Conservation (phyloP, 2,329 filamentous ascomycete genomes). For the Arthrocladium fulminans region DNA sequence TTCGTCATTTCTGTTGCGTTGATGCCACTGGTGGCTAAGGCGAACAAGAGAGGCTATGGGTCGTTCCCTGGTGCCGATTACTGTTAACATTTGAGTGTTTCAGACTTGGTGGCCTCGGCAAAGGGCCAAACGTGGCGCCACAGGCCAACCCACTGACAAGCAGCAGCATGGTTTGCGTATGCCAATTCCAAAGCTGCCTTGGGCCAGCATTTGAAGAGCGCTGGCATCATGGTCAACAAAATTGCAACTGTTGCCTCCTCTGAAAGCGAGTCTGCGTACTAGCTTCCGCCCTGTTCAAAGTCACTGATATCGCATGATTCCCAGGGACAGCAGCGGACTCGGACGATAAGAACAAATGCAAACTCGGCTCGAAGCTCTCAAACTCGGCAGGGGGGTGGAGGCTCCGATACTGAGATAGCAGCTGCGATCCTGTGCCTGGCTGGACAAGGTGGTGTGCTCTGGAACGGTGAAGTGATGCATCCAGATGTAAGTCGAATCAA, state of each 20-base stretch:
- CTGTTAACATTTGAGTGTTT: conserved; percentile 47
- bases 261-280: conserved; percentile 43
- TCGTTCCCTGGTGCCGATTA: conserved; percentile 36
- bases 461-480: conserved; percentile 36
- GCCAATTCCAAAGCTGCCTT: conserved; percentile 41
- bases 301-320: background rate
- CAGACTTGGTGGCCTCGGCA: conserved; percentile 34
- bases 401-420: conserved; percentile 52
- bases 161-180: conserved; percentile 41
- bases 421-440: conserved; percentile 47
- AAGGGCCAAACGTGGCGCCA: background rate
- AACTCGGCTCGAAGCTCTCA: conserved; percentile 43
- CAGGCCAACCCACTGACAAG: background rate
- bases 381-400: conserved; percentile 40
- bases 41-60: conserved; percentile 27
- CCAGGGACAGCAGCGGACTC: conserved; percentile 48
- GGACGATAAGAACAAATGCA: conserved; percentile 46
- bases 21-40: conserved; percentile 44
- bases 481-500: conserved; percentile 2
- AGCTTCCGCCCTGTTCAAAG: conserved; percentile 40
- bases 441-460: conserved; percentile 34
- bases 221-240: conserved; percentile 50
- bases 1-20: conserved; percentile 49
- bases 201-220: conserved; percentile 46
- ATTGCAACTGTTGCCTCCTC: conserved; percentile 51